Evolutionary conservation across 495 filamentous ascomycete genomes (phyloP).

Genomic region (Paragyromitra xinjiangensis): DNA sequence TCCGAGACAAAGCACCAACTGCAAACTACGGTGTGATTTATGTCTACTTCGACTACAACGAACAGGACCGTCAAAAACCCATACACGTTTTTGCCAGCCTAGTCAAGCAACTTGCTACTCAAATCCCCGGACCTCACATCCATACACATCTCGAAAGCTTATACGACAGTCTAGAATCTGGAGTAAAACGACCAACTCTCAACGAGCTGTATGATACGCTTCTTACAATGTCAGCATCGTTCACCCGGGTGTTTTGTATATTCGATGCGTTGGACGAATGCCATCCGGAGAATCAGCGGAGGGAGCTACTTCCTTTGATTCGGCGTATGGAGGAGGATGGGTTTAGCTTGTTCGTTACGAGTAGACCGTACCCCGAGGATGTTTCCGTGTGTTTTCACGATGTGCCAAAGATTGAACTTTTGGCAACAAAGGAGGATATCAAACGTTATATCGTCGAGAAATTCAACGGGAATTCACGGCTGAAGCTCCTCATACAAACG

Average conservation of each 20-base stretch:
- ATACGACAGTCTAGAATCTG: constrained; percentile 5
- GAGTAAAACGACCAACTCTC: not conserved
- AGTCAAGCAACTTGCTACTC: too few species aligned
- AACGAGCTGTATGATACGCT: constrained; percentile 20
- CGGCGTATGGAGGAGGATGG: constrained; percentile 12
- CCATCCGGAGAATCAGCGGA: not conserved
- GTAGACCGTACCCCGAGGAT: constrained; percentile 20
- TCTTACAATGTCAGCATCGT: not conserved
- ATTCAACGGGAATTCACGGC: constrained; percentile 13
- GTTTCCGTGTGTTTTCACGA: not conserved
- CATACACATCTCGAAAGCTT: constrained; percentile 4
- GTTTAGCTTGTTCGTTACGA: constrained; percentile 18
- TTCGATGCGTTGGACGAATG: constrained; percentile 22
- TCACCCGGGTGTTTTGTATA: constrained; percentile 10
- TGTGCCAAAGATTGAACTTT: constrained; percentile 14
- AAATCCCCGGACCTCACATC: not conserved
- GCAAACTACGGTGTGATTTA: too few species aligned
- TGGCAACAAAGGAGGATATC: constrained; percentile 19
- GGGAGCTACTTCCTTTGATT: constrained; percentile 20
- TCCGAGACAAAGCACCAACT: too few species aligned
- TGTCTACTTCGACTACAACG: too few species aligned
- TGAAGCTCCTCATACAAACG: constrained; percentile 4
- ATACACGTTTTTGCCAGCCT: too few species aligned
- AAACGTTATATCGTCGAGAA: constrained; percentile 17
- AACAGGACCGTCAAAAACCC: too few species aligned